Evolutionary conservation across 2,329 filamentous ascomycete species (phyloP), one percentile per base, ranked within the genome.

Genomic region (Cordyceps pruinosa): DNA sequence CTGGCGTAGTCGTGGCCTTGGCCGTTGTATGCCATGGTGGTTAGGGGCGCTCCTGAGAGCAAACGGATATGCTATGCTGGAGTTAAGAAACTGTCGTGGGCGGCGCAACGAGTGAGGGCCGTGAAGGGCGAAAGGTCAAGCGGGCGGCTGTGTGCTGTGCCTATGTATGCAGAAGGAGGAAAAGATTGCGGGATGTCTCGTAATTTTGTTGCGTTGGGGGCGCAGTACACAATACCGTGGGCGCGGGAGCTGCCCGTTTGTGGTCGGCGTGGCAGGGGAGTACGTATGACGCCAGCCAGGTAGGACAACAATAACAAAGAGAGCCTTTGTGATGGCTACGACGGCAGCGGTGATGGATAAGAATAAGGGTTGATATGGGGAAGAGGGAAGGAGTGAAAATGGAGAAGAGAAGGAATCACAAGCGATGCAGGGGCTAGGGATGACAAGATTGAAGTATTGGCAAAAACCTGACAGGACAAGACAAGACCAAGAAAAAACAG

Each of bases 21-120:
- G 69, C 82, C 81, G 72, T 83, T 81, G 74, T 88, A 88, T 67
- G 85, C 85, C 74, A 76, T 76, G 59, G 58, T 70, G 63, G 59
- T 61, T 65, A 57, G 42, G 51, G 64, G 55, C 63, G 60, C 60
- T 52, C 34, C 47, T 32, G 26, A 25, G 48, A 39, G 44, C 30
- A 35, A 39, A 30, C 35, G 25, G 19, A 50, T 28, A 45, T 37
- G 56, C 42, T 58, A 48, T 41, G 48, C 39, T 45, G 30, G 28
- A 35, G 23, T 46, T 41, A 41, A 41, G 34, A 35, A 23, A n/a
- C 39, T 46, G 42, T 26, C 30, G 41, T 44, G 35, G 30, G 15
- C 28, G 15, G 39, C 21, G 37, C 10, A 30, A 41, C 9, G 35
- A 53, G 15, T 6, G 15, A n/a, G 7, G 42, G 32, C 7, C 23